Percentiles rank a stretch among this genome's conserved stretches.
Evolutionary conservation across 2,329 filamentous ascomycete genomes (phyloP).

Genomic region (Catunica adiposa): DNA sequence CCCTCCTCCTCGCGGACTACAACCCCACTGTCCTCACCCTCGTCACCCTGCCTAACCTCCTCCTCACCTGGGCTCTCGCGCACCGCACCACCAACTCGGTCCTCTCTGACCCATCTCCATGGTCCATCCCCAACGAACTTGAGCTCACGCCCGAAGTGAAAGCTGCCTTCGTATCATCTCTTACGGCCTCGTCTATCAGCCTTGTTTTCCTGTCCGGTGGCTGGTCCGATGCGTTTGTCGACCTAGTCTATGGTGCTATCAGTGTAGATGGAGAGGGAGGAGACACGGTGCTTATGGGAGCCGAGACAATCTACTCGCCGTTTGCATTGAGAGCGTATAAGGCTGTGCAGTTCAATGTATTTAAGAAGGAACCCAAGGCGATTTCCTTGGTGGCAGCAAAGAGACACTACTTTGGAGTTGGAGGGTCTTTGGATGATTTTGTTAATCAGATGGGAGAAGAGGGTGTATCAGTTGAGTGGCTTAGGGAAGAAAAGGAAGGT

Average conservation of each 20-base stretch:
- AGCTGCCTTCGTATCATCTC: conserved; percentile 37
- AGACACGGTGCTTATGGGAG: conserved; percentile 45
- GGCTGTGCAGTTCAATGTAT: conserved; percentile 43
- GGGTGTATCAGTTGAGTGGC: conserved; percentile 31
- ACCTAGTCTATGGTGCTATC: conserved; percentile 32
- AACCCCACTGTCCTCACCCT: conserved; percentile 62
- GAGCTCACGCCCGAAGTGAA: conserved; percentile 45
- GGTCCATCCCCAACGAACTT: conserved; percentile 40
- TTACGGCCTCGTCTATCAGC: conserved; percentile 34
- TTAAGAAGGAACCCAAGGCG: conserved; percentile 30
- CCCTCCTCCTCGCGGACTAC: conserved; percentile 60
- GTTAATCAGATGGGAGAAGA: conserved; percentile 32
- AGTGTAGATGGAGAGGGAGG: conserved; percentile 11
- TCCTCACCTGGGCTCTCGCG: conserved; percentile 49
- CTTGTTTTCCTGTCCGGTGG: conserved; percentile 58
- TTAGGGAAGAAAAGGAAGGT: conserved; percentile 43
- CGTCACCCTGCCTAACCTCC: conserved; percentile 62
- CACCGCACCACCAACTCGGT: conserved; percentile 30
- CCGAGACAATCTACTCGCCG: conserved; percentile 72
- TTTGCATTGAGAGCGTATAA: conserved; percentile 53
- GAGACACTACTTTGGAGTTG: conserved; percentile 69
- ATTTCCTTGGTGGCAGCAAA: conserved; percentile 59
- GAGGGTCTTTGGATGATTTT: conserved; percentile 66
- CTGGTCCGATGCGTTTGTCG: conserved; percentile 51
- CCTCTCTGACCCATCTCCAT: conserved; percentile 23